Evolutionary conservation across 495 filamentous ascomycete species (phyloP).

Genomic region (Neurospora cerealis): DNA sequence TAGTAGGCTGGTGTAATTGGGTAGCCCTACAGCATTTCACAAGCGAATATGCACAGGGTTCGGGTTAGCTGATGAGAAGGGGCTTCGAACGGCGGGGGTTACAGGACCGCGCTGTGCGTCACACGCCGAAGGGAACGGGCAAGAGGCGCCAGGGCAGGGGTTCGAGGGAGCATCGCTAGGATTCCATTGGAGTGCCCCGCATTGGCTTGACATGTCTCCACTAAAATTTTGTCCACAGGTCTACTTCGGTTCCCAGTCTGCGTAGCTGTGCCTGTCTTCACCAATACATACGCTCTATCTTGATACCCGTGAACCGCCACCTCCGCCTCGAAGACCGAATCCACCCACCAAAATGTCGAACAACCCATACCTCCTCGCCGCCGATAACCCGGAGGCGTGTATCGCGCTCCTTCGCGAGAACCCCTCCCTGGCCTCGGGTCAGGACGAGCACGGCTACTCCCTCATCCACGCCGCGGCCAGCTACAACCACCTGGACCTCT

Average conservation of each 20-base stretch:
- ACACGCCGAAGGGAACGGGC: not conserved
- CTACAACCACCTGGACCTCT: slow-evolving; percentile 75
- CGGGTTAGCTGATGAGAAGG: not conserved
- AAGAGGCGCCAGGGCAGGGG: not conserved
- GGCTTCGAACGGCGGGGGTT: not conserved
- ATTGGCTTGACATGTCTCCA: not conserved
- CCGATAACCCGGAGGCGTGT: slow-evolving; percentile 58
- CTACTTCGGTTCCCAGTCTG: not conserved
- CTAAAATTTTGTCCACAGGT: slow-evolving; percentile 2
- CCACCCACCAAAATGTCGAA: slow-evolving; percentile 29
- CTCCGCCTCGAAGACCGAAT: not conserved
- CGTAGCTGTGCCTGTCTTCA: not conserved
- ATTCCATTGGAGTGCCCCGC: not conserved
- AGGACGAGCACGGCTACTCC: slow-evolving; percentile 82
- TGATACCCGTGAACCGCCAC: not conserved
- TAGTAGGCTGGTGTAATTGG: not conserved
- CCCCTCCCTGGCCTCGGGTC: slow-evolving; percentile 53
- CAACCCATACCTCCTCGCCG: slow-evolving; percentile 71
- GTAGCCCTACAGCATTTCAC: not conserved
- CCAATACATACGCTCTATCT: not conserved
- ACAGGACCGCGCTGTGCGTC: not conserved
- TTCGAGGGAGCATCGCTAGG: not conserved
- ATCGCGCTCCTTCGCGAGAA: slow-evolving; percentile 57
- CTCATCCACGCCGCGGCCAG: slow-evolving; percentile 86
- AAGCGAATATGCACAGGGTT: not conserved